These are phyloP conservation scores for Brettanomyces naardenensis DNA, from an alignment of 805 yeast species.

Conservation along the genomic window DNA sequence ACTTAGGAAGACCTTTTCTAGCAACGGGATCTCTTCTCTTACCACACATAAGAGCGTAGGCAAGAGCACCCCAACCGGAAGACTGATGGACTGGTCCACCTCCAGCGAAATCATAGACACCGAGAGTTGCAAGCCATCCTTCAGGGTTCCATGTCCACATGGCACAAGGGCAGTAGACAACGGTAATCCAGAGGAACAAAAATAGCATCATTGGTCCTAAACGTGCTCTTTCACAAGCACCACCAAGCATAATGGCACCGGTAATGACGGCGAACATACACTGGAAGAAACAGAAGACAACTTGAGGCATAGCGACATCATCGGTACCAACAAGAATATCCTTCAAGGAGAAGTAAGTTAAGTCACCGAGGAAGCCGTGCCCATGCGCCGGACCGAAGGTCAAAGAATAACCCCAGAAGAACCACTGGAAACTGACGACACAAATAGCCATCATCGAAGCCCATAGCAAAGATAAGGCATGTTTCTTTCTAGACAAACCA, in stretches of 20 bases:
- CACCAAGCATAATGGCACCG: slow-evolving; percentile 92
- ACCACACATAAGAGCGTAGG: slow-evolving; percentile 88
- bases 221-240: slow-evolving; percentile 96
- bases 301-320: slow-evolving; percentile 72
- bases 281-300: slow-evolving; percentile 84
- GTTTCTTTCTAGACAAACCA: slow-evolving; percentile 90
- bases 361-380: slow-evolving; percentile 59
- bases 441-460: slow-evolving; percentile 86
- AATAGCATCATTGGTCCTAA: slow-evolving; percentile 95
- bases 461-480: slow-evolving; percentile 92
- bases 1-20: slow-evolving; percentile 66
- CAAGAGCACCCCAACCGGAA: slow-evolving; percentile 91
- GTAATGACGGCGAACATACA: slow-evolving; percentile 96
- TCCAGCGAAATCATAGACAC: slow-evolving; percentile 94
- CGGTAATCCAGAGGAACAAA: slow-evolving; percentile 87
- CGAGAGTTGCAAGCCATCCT: slow-evolving; percentile 83
- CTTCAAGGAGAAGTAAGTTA: slow-evolving; percentile 71
- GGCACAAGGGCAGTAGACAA: slow-evolving; percentile 94
- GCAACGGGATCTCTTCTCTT: slow-evolving; percentile 81
- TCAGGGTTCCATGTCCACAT: slow-evolving; percentile 95
- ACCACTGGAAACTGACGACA: slow-evolving; percentile 89
- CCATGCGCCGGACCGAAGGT: slow-evolving; percentile 52
- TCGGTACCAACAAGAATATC: slow-evolving; percentile 78
- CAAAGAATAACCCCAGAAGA: slow-evolving; percentile 95
- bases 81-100: slow-evolving; percentile 97